Conservation (phyloP, 2,329 filamentous ascomycete genomes). For the Neonectria sp. region DNA sequence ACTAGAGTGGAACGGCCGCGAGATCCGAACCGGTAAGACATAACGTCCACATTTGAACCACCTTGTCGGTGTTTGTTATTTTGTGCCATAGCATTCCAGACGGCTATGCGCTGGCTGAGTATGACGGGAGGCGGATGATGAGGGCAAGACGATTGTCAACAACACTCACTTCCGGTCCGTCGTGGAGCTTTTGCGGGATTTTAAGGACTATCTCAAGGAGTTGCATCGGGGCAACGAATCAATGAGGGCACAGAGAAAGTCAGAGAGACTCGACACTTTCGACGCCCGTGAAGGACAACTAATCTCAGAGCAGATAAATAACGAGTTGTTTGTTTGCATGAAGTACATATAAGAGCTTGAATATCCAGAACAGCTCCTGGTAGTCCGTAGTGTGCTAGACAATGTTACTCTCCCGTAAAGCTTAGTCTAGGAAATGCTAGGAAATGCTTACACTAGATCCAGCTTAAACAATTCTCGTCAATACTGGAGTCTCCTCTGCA, state of each 20-base stretch:
- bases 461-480: not conserved
- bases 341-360: no score
- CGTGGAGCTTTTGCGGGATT: conserved; percentile 47
- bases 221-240: conserved; percentile 28
- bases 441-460: not conserved
- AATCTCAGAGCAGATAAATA: no score
- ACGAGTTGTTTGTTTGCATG: no score
- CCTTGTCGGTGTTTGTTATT: no score
- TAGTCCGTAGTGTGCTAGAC: no score
- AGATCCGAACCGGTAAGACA: no score
- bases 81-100: conserved; percentile 47
- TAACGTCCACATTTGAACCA: no score
- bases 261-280: not conserved
- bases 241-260: conserved; percentile 10
- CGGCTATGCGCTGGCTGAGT: conserved; percentile 50
- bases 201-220: conserved; percentile 45
- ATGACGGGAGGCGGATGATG: conserved; percentile 42
- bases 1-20: conserved; percentile 28
- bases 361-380: no score
- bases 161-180: conserved; percentile 48
- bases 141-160: conserved; percentile 44
- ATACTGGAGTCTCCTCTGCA: no score
- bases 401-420: no score
- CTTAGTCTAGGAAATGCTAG: no score
- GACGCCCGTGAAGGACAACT: not conserved